Percentiles rank a stretch among this genome's conserved stretches.
These are phyloP conservation scores for Trichoderma oligosporum DNA, from an alignment of 2,329 filamentous ascomycete genomes.

Conservation along the genomic window DNA sequence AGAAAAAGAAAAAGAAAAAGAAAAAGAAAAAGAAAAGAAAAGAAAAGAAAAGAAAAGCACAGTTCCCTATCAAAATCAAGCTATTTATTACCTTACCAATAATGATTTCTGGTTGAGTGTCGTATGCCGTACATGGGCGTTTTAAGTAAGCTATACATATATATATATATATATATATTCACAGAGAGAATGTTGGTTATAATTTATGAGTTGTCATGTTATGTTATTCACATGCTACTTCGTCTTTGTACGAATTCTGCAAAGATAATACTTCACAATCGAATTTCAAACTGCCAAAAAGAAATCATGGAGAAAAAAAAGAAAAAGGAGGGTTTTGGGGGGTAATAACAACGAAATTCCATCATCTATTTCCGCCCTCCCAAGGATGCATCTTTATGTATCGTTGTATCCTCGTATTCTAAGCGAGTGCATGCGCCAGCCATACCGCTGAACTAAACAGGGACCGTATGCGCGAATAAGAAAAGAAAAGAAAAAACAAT, in stretches of 20 bases:
- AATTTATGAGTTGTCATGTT: too few relatives aligned
- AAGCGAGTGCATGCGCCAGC: slow-evolving; percentile 14
- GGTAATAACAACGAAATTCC: not conserved
- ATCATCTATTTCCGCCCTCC: not conserved
- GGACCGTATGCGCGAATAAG: slow-evolving; percentile 2
- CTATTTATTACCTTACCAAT: not conserved
- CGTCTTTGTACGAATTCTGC: not conserved
- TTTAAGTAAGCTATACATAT: too few relatives aligned
- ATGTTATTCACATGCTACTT: too few relatives aligned
- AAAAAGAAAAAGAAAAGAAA: too few relatives aligned
- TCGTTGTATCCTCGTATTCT: slow-evolving; percentile 7
- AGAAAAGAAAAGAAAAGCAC: too few relatives aligned
- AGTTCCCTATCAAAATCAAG: not conserved
- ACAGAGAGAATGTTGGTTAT: too few relatives aligned
- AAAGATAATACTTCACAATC: not conserved
- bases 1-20: too few relatives aligned
- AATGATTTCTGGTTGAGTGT: too few relatives aligned
- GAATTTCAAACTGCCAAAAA: not conserved
- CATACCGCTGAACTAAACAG: slow-evolving; percentile 1
- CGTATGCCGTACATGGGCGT: too few relatives aligned
- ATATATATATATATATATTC: too few relatives aligned
- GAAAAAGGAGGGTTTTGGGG: not conserved
- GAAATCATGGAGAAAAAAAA: not conserved
- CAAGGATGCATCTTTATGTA: not conserved
- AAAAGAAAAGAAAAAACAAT: not conserved